These are phyloP conservation scores for Neurospora sp. DNA, from an alignment of 2,329 filamentous ascomycete species.

Conservation along the genomic window DNA sequence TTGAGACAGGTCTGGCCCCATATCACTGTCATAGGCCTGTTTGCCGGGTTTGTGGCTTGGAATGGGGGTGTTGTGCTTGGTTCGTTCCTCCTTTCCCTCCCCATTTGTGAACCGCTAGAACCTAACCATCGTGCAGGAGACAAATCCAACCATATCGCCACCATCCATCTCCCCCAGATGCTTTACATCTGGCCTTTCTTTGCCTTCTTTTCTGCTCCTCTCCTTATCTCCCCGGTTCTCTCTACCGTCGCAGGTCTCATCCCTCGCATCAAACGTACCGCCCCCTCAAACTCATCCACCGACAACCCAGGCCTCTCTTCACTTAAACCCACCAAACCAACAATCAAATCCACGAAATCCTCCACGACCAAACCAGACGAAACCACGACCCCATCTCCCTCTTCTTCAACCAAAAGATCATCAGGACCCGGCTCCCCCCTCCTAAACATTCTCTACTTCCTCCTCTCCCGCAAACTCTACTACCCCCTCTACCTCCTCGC, in stretches of 20 bases:
- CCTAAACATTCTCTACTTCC: conserved; percentile 13
- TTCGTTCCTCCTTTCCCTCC: conserved; percentile 27
- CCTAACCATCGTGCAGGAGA: conserved; percentile 50
- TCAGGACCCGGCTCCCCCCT: not conserved
- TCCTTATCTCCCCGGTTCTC: conserved; percentile 48
- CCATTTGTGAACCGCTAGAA: not conserved
- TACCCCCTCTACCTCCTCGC: conserved; percentile 26
- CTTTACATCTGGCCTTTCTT: conserved; percentile 92
- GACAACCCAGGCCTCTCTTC: not conserved
- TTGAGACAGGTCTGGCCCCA: conserved; percentile 45
- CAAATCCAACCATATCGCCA: conserved; percentile 87
- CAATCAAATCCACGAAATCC: not conserved
- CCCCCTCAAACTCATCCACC: not conserved
- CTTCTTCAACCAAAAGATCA: not conserved
- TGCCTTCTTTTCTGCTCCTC: conserved; percentile 77
- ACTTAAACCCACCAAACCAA: not conserved
- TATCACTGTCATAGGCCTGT: conserved; percentile 53
- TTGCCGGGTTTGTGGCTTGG: conserved; percentile 68
- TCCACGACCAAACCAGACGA: not conserved
- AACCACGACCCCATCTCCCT: not conserved
- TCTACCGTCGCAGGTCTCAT: conserved; percentile 20
- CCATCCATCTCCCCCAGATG: conserved; percentile 82
- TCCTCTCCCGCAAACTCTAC: conserved; percentile 26
- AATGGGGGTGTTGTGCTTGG: conserved; percentile 89
- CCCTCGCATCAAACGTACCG: not conserved